phyloP scores from a whole-genome alignment of 768 basidiomycete species.

The Xanthoconium purpureum region DNA sequence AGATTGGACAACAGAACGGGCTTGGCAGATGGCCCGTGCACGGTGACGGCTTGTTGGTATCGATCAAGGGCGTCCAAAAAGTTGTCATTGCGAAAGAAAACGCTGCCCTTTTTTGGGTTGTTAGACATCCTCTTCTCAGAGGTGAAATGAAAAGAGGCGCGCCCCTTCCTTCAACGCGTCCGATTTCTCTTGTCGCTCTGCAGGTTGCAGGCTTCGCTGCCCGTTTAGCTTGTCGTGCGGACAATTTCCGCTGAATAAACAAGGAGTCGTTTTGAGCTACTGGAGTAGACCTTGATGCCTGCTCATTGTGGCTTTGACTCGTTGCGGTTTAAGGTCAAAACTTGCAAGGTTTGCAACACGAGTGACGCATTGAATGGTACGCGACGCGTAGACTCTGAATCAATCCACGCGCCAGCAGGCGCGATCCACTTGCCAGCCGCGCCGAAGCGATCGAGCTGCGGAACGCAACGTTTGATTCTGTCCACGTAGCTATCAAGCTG shows the following conservation, averaged over 20 bases:
- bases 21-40: conserved; percentile 34
- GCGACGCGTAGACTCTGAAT: not conserved
- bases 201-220: conserved; percentile 15
- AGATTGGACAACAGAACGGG: conserved; percentile 42
- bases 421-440: not conserved
- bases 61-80: conserved; percentile 39
- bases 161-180: conserved; percentile 33
- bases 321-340: too few relatives aligned
- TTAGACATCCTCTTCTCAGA: not conserved
- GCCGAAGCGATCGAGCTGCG: not conserved
- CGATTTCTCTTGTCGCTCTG: conserved; percentile 20
- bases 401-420: not conserved
- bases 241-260: conserved; percentile 2
- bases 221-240: conserved; percentile 11
- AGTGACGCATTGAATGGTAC: not conserved
- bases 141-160: not conserved
- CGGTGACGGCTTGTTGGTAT: conserved; percentile 39
- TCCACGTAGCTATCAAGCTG: not conserved
- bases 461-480: not conserved
- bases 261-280: not conserved
- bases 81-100: conserved; percentile 36
- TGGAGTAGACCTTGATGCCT: too few relatives aligned
- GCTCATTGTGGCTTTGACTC: too few relatives aligned
- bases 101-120: conserved; percentile 38
- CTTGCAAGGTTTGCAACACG: too few relatives aligned